These are phyloP conservation scores for Lotus japonicus DNA, from an alignment of 306 rosid genomes.

Conservation along the genomic window DNA sequence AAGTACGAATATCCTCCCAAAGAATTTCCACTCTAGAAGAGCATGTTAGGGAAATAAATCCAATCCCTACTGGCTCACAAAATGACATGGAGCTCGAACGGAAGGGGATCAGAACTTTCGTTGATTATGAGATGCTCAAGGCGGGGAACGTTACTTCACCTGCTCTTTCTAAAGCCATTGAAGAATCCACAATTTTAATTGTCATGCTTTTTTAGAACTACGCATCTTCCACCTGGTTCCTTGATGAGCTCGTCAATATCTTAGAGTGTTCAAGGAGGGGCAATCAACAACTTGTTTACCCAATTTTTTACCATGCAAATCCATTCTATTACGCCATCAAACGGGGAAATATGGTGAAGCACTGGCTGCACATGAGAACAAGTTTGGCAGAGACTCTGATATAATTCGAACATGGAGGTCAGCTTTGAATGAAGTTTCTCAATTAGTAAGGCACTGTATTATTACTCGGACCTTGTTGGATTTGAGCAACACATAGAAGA, in stretches of 20 bases:
- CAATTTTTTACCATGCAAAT: conserved; percentile 1
- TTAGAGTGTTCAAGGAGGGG: not conserved
- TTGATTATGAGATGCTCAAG: not conserved
- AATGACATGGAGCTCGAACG: too few relatives aligned
- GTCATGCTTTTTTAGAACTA: not conserved
- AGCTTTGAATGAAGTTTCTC: not conserved
- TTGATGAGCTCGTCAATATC: conserved; percentile 4
- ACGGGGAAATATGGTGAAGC: not conserved
- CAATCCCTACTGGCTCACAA: too few relatives aligned
- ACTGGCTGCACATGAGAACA: not conserved
- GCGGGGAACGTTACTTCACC: not conserved
- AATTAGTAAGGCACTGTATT: not conserved
- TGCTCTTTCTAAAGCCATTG: not conserved
- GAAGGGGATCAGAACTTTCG: not conserved
- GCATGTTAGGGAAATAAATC: too few relatives aligned
- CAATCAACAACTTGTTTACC: not conserved
- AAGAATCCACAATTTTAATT: not conserved
- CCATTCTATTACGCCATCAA: not conserved
- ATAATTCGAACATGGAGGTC: not conserved
- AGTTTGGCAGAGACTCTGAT: not conserved
- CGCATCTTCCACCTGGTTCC: conserved; percentile 5
- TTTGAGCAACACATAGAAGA: too few relatives aligned
- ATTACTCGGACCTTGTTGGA: too few relatives aligned
- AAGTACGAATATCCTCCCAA: too few relatives aligned
- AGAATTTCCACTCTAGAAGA: too few relatives aligned